phyloP scores from a whole-genome alignment of 805 yeast genomes.

The Cyberlindnera bimundalis region DNA sequence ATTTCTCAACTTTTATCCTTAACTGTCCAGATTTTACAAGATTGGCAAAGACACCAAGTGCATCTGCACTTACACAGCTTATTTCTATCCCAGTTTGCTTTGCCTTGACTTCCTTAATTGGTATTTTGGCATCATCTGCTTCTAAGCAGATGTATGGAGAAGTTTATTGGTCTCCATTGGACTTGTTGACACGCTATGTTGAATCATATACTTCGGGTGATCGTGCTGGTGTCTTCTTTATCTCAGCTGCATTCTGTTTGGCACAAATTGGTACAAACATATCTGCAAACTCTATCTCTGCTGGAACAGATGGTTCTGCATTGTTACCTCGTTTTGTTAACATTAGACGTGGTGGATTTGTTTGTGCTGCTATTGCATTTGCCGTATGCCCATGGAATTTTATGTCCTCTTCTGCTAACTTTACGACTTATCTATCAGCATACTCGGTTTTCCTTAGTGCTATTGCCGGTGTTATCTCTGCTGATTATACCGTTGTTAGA shows the following conservation, averaged over 20 bases:
- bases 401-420: constrained; percentile 62
- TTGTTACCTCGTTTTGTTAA: constrained; percentile 59
- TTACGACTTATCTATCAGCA: constrained; percentile 77
- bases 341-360: constrained; percentile 77
- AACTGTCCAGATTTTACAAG: constrained; percentile 91
- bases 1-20: constrained; percentile 83
- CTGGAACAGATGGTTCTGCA: constrained; percentile 72
- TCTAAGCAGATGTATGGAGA: constrained; percentile 63
- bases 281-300: constrained; percentile 66
- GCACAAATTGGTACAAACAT: constrained; percentile 80
- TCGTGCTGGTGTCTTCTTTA: constrained; percentile 77
- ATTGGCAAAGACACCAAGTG: constrained; percentile 57
- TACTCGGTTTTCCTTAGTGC: constrained; percentile 80
- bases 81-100: constrained; percentile 73
- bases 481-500: constrained; percentile 70
- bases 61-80: constrained; percentile 54
- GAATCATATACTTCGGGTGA: constrained; percentile 51
- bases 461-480: constrained; percentile 71
- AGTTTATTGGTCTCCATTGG: constrained; percentile 82
- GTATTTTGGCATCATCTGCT: constrained; percentile 81
- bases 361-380: constrained; percentile 70
- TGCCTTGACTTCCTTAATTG: constrained; percentile 78
- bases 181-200: constrained; percentile 56
- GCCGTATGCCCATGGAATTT: constrained; percentile 84
- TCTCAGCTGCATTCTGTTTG: constrained; percentile 64